Evolutionary conservation across 2,329 filamentous ascomycete genomes (phyloP), one percentile per base, ranked within the genome.

Genomic region (Fusarium haematococcum): DNA sequence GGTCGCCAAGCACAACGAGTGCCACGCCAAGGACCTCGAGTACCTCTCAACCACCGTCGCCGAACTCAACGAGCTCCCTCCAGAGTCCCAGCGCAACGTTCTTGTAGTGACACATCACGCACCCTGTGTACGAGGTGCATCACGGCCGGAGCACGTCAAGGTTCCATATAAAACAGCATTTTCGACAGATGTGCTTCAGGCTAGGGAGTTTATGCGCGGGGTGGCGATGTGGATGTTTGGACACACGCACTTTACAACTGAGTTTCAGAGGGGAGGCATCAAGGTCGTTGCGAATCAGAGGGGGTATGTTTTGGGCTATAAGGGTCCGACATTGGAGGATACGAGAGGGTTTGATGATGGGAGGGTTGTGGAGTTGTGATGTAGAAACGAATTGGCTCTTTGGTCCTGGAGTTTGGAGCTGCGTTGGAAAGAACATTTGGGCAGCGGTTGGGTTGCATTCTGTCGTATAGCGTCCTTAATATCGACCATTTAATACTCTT

Each of bases 71-170:
- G 48, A 67, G 9, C 54, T 70, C 5, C 62, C 66, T 5, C 3
- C 59, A 3, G 70, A 74, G 37, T 68, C 65, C 39, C 70, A 75
- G 43, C 67, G 72, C 18, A 64, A 59, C 2, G 69, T 90, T 7
- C 67, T 91, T 0, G 84, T 91, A 0, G 84, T 87, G 0, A 91
- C 89, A 0, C 88, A 91, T 63, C 89, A 91, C 75, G 88, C 89
- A 3, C 89, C 90, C 1, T 86, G 82, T n/a, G 72, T 88, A 0
- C 70, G 84, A 52, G 84, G 83, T 8, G 86, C 87, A 2, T 87
- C 88, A 1, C 82, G 83, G 2, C 88, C 89, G 0, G 83, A 86
- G 70, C 81, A 91, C 59, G 75, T 81, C 4, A 78, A 82, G 18
- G 88, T 83, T 25, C 84, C 85, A 0, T 87, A 85, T 83, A 83